Percentiles rank a stretch among this genome's conserved stretches.
phyloP scores from a whole-genome alignment of 495 filamentous ascomycete species.

The Aspergillus baeticus region DNA sequence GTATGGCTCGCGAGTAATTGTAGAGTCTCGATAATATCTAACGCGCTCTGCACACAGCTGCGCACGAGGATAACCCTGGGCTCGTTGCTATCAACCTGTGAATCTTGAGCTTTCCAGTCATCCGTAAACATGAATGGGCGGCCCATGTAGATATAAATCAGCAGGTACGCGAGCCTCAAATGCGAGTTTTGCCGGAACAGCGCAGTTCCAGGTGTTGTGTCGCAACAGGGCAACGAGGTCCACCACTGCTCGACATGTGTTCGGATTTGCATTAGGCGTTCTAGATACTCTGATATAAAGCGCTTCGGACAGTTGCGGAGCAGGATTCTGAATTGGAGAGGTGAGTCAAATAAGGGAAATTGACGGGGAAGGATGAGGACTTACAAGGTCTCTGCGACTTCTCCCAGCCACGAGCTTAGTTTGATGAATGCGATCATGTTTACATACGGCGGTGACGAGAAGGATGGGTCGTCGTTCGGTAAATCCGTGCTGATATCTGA shows the following conservation, averaged over 20 bases:
- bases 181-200: background rate
- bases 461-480: constrained; percentile 16
- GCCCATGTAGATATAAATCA: background rate
- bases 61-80: constrained; percentile 18
- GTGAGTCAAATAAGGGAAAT: too few relatives aligned
- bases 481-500: constrained; percentile 33
- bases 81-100: background rate
- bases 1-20: constrained; percentile 19
- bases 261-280: background rate
- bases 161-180: background rate
- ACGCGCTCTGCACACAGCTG: constrained; percentile 27
- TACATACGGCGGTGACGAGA: constrained; percentile 3
- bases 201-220: background rate
- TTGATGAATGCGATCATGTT: constrained; percentile 21
- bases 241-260: background rate
- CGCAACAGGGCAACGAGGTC: background rate
- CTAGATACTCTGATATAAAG: background rate
- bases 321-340: background rate
- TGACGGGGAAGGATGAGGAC: too few relatives aligned
- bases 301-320: background rate
- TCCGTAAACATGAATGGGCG: background rate
- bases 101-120: background rate
- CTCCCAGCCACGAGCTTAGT: constrained; percentile 9
- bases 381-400: background rate
- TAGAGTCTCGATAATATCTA: constrained; percentile 21